phyloP scores from a whole-genome alignment of 2,329 filamentous ascomycete genomes.

The Claviceps digitariae region DNA sequence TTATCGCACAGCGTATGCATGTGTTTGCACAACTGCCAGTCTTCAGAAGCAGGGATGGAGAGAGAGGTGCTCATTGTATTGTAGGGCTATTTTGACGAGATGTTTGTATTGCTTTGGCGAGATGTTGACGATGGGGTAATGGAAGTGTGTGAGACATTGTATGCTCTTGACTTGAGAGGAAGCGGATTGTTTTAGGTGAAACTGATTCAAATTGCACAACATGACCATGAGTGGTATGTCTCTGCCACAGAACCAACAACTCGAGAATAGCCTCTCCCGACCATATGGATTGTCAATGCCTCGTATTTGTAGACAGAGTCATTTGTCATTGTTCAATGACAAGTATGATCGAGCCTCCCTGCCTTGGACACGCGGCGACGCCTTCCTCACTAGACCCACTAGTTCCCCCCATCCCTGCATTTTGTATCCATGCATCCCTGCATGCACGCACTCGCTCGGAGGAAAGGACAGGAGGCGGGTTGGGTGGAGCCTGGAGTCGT shows the following conservation, averaged over 20 bases:
- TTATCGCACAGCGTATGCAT: slow-evolving; percentile 1
- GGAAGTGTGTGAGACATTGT: neutral
- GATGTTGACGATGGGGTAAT: neutral
- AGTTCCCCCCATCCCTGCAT: neutral
- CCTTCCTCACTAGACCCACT: neutral
- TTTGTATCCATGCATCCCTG: too few relatives aligned
- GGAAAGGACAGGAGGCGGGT: neutral
- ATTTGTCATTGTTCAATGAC: too few relatives aligned
- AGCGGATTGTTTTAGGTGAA: too few relatives aligned
- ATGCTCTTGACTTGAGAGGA: neutral
- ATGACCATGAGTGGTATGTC: too few relatives aligned
- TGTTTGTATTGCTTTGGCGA: neutral
- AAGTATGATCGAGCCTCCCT: neutral
- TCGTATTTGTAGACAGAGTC: too few relatives aligned
- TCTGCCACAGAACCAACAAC: too few relatives aligned
- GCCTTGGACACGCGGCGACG: neutral
- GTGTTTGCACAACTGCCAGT: neutral
- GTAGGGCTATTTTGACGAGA: neutral
- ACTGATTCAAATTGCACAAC: too few relatives aligned
- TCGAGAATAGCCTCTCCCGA: too few relatives aligned
- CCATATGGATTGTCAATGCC: too few relatives aligned
- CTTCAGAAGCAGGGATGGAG: too few relatives aligned
- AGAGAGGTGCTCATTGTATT: slow-evolving; percentile 1
- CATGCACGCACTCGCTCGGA: too few relatives aligned
- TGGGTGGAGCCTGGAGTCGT: neutral